Evolutionary conservation across 2,329 filamentous ascomycete species (phyloP).

Genomic region (Fusarium siculi): DNA sequence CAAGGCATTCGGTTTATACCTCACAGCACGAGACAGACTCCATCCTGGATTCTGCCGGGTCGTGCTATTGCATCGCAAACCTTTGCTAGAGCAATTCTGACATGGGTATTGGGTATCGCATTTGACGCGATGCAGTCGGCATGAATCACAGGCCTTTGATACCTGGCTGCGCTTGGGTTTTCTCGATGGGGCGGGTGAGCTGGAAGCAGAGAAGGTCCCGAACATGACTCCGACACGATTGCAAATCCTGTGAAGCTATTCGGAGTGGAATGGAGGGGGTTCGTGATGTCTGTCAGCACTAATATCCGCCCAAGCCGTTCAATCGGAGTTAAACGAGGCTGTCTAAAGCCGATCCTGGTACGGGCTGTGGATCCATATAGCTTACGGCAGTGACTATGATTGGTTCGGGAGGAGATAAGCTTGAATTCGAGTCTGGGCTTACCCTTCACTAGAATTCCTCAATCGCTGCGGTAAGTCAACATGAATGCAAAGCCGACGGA

Average conservation of each 20-base stretch:
- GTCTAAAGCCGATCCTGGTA: neutral
- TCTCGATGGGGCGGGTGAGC: accelerated
- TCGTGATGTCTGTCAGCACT: neutral
- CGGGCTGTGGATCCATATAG: neutral
- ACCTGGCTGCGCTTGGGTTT: neutral
- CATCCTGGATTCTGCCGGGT: neutral
- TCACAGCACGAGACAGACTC: neutral
- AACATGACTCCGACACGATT: neutral
- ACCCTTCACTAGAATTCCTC: no score
- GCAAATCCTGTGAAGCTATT: accelerated
- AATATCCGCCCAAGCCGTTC: no score
- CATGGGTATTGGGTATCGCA: neutral
- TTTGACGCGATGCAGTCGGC: neutral
- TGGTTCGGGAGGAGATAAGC: neutral
- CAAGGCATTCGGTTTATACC: neutral
- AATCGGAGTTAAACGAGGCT: neutral
- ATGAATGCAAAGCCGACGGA: accelerated
- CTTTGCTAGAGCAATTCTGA: neutral
- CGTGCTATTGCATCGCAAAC: neutral
- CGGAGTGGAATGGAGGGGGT: neutral
- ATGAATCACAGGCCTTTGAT: neutral
- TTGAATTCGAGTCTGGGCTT: neutral
- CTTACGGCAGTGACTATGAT: accelerated
- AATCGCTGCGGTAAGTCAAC: accelerated
- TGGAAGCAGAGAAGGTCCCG: neutral